Evolutionary conservation across 2,329 filamentous ascomycete genomes (phyloP).

Genomic region (Alternaria sp.): DNA sequence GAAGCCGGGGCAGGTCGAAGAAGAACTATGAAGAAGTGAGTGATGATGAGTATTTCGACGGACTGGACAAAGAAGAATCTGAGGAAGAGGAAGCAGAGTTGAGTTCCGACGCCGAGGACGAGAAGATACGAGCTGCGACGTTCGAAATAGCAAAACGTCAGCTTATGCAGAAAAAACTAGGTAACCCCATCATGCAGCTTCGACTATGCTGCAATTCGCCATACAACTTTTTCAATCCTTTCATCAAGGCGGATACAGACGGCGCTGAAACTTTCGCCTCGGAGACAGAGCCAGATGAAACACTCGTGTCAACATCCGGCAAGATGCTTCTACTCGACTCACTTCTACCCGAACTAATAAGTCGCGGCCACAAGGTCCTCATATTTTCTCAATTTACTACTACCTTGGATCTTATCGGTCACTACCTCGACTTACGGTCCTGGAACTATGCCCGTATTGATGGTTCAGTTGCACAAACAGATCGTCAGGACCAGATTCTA

Average conservation of each 20-base stretch:
- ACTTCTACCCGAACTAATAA: slow-evolving; percentile 78
- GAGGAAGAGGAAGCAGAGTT: slow-evolving; percentile 53
- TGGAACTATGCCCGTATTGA: slow-evolving; percentile 93
- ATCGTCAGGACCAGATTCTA: slow-evolving; percentile 60
- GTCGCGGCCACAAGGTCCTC: slow-evolving; percentile 83
- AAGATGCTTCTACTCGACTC: slow-evolving; percentile 96
- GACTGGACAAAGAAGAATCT: slow-evolving; percentile 69
- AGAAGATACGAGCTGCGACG: slow-evolving; percentile 71
- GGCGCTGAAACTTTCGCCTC: slow-evolving; percentile 56
- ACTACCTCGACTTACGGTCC: slow-evolving; percentile 81
- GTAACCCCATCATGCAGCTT: slow-evolving; percentile 91
- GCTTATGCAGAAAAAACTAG: slow-evolving; percentile 88
- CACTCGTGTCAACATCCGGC: slow-evolving; percentile 84
- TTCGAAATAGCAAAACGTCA: slow-evolving; percentile 85
- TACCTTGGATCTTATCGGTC: slow-evolving; percentile 87
- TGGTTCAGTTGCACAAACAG: slow-evolving; percentile 78
- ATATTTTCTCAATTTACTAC: slow-evolving; percentile 98
- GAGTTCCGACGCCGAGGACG: slow-evolving; percentile 64
- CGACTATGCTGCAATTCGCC: slow-evolving; percentile 92
- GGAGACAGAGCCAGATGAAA: slow-evolving; percentile 72
- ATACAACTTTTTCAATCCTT: slow-evolving; percentile 97
- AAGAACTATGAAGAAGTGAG: slow-evolving; percentile 75
- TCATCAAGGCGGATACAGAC: slow-evolving; percentile 62
- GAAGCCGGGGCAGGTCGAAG: slow-evolving; percentile 63
- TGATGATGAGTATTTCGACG: slow-evolving; percentile 84